Evolutionary conservation across 164 flowering plant genomes (phyloP).

Genomic region (Piper betle): DNA sequence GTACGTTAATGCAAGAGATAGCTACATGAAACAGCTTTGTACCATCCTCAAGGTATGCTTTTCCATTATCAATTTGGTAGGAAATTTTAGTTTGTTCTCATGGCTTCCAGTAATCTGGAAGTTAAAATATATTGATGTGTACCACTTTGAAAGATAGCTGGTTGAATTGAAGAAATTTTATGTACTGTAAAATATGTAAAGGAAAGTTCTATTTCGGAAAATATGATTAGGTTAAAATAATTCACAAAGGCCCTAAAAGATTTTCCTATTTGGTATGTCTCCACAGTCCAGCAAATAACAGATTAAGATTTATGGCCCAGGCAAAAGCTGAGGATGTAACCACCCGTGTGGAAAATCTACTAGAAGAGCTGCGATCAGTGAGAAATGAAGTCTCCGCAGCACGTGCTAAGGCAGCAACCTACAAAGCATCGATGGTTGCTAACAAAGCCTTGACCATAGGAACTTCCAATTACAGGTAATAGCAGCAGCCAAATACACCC

Average conservation of each 20-base stretch:
- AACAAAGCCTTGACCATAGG: conserved; percentile 59
- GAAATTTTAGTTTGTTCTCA: background rate
- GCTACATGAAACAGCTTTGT: conserved; percentile 58
- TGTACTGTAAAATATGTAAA: background rate
- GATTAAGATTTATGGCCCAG: conserved; percentile 14
- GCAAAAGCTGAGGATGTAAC: conserved; percentile 91
- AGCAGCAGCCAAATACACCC: background rate
- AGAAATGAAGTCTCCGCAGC: conserved; percentile 63
- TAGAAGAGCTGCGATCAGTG: conserved; percentile 59
- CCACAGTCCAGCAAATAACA: background rate
- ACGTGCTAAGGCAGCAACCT: conserved; percentile 68
- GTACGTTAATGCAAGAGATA: conserved; percentile 49
- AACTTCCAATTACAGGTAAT: conserved; percentile 44
- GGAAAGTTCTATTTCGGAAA: background rate
- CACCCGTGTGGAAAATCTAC: conserved; percentile 57
- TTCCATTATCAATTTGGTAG: background rate
- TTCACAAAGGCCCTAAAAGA: background rate
- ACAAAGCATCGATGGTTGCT: conserved; percentile 57
- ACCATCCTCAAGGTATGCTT: conserved; percentile 58
- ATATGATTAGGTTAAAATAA: too few species aligned
- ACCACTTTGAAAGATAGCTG: too few species aligned
- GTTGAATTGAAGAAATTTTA: too few species aligned
- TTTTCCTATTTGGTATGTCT: background rate
- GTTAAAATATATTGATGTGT: too few species aligned
- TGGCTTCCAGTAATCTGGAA: background rate